phyloP scores from a whole-genome alignment of 2,329 filamentous ascomycete genomes.

The Aureobasidium melanogenum region DNA sequence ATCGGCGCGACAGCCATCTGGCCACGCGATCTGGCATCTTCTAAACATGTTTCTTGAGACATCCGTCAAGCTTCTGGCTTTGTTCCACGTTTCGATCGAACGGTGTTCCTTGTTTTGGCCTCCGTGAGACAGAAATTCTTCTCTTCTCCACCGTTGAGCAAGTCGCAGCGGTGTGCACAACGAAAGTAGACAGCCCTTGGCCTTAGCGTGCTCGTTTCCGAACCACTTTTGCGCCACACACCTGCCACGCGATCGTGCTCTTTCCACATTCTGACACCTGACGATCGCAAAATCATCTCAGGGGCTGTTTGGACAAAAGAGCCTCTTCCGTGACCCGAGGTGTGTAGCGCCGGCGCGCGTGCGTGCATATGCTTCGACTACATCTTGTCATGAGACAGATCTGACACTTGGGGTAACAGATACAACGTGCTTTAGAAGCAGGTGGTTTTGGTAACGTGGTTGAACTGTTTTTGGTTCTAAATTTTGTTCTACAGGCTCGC shows the following conservation, averaged over 20 bases:
- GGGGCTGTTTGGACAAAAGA: not conserved
- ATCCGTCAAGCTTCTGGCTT: not conserved
- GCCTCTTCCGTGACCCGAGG: not conserved
- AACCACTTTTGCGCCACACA: not conserved
- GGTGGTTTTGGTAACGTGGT: not conserved
- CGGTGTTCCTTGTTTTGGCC: not conserved
- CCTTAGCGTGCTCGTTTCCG: not conserved
- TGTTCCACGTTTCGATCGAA: not conserved
- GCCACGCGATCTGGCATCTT: not conserved
- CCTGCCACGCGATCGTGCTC: constrained; percentile 4
- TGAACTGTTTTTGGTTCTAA: not conserved
- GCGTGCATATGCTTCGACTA: not conserved
- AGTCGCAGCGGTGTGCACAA: not conserved
- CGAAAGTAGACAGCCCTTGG: not conserved
- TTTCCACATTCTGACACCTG: not conserved
- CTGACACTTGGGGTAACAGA: not conserved
- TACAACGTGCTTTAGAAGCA: not conserved
- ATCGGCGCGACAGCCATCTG: not conserved
- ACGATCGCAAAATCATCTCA: not conserved
- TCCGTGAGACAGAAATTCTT: not conserved
- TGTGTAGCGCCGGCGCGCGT: not conserved
- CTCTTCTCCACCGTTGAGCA: constrained; percentile 3
- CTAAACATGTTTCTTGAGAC: not conserved
- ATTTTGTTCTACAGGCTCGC: constrained; percentile 1
- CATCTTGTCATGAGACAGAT: not conserved